Evolutionary conservation across 164 flowering plant genomes (phyloP).

Genomic region (Platanus orientalis): DNA sequence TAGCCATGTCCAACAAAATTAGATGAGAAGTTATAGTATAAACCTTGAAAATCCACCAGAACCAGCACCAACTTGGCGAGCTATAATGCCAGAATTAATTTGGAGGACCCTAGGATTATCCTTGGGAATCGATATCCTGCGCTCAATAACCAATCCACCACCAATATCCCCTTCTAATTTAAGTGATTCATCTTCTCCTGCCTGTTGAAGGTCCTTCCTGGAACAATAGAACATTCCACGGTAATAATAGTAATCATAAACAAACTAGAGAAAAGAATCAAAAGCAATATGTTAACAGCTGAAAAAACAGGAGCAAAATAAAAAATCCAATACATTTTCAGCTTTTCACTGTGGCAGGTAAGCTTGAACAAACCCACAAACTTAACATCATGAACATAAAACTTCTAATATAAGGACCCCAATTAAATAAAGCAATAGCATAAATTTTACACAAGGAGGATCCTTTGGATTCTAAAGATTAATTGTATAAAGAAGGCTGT

Average conservation of each 20-base stretch:
- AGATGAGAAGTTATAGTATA: conserved; percentile 6
- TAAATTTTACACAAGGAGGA: no score
- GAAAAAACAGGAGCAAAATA: not conserved
- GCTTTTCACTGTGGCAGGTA: not conserved
- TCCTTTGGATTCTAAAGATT: no score
- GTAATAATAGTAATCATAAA: conserved; percentile 4
- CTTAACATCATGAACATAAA: not conserved
- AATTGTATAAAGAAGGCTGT: no score
- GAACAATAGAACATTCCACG: conserved; percentile 4
- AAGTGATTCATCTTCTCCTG: conserved; percentile 69
- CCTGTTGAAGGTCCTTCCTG: conserved; percentile 67
- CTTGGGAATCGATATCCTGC: conserved; percentile 48
- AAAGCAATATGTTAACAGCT: not conserved
- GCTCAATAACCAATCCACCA: conserved; percentile 68
- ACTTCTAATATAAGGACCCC: no score
- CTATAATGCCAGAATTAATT: conserved; percentile 63
- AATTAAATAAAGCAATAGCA: no score
- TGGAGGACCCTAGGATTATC: conserved; percentile 40
- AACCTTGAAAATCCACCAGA: conserved; percentile 95
- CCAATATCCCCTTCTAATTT: conserved; percentile 76
- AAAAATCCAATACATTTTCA: not conserved
- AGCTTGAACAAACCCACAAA: not conserved
- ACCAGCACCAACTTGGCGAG: conserved; percentile 81
- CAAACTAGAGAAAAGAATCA: conserved; percentile 4
- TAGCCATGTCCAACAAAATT: conserved; percentile 1